Percentiles rank a stretch among this genome's conserved stretches.
These are phyloP conservation scores for Blumeria graminis DNA, from an alignment of 2,329 filamentous ascomycete species.

Conservation along the genomic window DNA sequence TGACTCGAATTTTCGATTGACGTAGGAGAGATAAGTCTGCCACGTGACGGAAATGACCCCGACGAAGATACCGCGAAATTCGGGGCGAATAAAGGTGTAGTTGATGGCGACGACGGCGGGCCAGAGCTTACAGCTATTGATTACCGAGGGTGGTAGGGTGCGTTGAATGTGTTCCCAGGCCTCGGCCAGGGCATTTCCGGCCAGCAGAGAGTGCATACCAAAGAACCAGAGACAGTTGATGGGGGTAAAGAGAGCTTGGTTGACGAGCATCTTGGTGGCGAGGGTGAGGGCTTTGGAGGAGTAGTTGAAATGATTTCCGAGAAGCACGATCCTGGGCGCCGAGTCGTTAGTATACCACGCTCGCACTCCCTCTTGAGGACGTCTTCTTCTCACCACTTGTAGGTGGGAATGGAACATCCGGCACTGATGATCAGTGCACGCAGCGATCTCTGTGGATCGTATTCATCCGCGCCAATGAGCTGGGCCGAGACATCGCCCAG, in stretches of 20 bases:
- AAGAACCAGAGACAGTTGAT: conserved; percentile 71
- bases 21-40: conserved; percentile 71
- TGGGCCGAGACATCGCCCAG: conserved; percentile 59
- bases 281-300: conserved; percentile 46
- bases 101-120: conserved; percentile 66
- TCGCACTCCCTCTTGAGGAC: not conserved
- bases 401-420: conserved; percentile 50
- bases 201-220: conserved; percentile 49
- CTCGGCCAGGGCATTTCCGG: conserved; percentile 38
- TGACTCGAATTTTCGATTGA: conserved; percentile 49
- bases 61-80: conserved; percentile 60
- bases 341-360: not conserved
- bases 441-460: conserved; percentile 43
- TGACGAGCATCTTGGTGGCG: conserved; percentile 52
- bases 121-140: conserved; percentile 73
- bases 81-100: conserved; percentile 59
- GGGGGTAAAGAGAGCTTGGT: conserved; percentile 62
- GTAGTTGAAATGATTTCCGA: conserved; percentile 69
- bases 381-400: conserved; percentile 42
- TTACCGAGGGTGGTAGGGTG: conserved; percentile 52
- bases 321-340: conserved; percentile 43
- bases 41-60: conserved; percentile 64
- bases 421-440: conserved; percentile 54
- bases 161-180: conserved; percentile 45
- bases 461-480: conserved; percentile 33